phyloP scores from a whole-genome alignment of 495 filamentous ascomycete species.

The Pseudoneurospora amorphoporcata region DNA sequence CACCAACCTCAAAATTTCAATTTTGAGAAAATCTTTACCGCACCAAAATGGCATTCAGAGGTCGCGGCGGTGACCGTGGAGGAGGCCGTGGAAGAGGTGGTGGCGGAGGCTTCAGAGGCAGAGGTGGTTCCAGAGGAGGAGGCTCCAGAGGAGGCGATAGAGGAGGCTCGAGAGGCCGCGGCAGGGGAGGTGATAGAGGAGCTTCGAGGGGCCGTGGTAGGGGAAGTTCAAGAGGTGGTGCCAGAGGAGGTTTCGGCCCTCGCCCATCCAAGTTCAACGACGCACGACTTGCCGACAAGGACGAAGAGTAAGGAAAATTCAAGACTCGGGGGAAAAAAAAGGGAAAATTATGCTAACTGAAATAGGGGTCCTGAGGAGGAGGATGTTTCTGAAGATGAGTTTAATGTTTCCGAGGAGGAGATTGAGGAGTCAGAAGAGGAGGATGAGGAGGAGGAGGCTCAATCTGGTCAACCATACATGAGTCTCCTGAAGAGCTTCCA shows the following conservation, averaged over 20 bases:
- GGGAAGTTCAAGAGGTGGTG: constrained; percentile 14
- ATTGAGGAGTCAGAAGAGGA: constrained; percentile 27
- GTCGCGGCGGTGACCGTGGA: constrained; percentile 29
- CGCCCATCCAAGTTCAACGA: constrained; percentile 27
- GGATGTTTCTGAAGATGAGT: constrained; percentile 16
- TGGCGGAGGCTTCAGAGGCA: constrained; percentile 13
- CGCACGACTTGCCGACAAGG: constrained; percentile 23
- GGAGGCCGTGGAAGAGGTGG: constrained; percentile 10
- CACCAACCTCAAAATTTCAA: not conserved
- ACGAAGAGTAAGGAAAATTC: constrained; percentile 22
- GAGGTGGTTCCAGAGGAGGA: constrained; percentile 11
- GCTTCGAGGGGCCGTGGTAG: constrained; percentile 15
- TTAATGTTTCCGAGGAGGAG: constrained; percentile 32
- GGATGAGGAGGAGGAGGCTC: constrained; percentile 27
- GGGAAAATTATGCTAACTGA: not conserved
- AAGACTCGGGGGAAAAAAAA: not conserved
- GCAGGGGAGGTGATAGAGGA: constrained; percentile 16
- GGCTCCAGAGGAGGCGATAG: constrained; percentile 10
- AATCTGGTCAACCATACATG: constrained; percentile 44
- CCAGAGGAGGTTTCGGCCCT: constrained; percentile 23
- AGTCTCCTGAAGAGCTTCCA: constrained; percentile 58
- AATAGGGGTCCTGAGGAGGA: constrained; percentile 10
- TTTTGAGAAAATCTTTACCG: not conserved
- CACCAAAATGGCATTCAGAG: constrained; percentile 17
- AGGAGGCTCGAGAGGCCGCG: constrained; percentile 9